Evolutionary conservation across 2,329 filamentous ascomycete species (phyloP), one percentile per base, ranked within the genome.

Genomic region (Epichloe scottii): DNA sequence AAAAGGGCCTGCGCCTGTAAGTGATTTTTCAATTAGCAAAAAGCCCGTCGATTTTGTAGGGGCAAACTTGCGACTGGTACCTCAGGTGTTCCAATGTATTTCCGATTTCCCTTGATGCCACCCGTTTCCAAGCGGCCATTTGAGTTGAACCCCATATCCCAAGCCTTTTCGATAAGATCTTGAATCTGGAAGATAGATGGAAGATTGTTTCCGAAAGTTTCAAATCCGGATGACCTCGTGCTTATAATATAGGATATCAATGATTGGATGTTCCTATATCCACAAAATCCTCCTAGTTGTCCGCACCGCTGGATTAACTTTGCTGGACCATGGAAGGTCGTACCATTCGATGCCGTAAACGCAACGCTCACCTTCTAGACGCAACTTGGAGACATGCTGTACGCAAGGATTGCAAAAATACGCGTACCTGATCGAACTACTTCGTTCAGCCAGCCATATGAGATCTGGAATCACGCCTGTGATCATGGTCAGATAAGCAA

Each of bases 251-350:
- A 90, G 0, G 89, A 91, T 14, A 85, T 71, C 58, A 96, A 68
- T 82, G 94, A 94, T 64, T 97, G 93, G 34, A 95, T 94, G 62
- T 95, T 97, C 40, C 91, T 79, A 64, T 96, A 97, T 3, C 91
- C 91, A 63, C 91, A 97, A 64, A 97, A 97, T 5, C 89, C 87
- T 21, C 89, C 89, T 79, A 21, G 3, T 26, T 4, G 23, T 23
- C 42, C 48, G 15, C 23, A 17, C 15, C 15, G 5, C n/a, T 21
- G 2, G 4, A 23, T 49, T n/a, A 49, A 39, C 19, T 37, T 12
- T 33, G 26, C 3, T 38, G 17, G 11, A 8, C 15, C 37, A 33
- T 21, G 19, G n/a, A 5, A 34, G 7, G 10, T 33, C 33, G 10
- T 42, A 19, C 15, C 23, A 7, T 19, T 41, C 19, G n/a, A 30